These are phyloP conservation scores for Corniculantispora saksenae DNA, from an alignment of 2,329 filamentous ascomycete genomes.

Conservation along the genomic window DNA sequence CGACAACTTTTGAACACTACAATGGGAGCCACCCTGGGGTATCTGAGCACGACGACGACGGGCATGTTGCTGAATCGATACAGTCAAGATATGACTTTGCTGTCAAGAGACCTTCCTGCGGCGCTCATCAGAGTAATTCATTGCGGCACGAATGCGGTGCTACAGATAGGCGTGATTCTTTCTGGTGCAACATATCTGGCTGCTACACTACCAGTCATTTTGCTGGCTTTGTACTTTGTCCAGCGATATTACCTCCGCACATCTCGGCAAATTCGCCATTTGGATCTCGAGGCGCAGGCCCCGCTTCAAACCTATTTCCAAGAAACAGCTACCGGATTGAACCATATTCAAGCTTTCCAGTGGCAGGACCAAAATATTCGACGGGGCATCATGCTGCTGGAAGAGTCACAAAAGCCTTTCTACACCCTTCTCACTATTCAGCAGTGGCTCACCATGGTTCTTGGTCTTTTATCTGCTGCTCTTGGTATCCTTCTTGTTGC, in stretches of 20 bases:
- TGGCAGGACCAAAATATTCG: background rate
- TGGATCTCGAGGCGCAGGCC: background rate
- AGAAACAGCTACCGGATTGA: slow-evolving; percentile 1
- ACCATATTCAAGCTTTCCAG: background rate
- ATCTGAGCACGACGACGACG: background rate
- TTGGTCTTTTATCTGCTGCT: background rate
- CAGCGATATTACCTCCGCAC: slow-evolving; percentile 7
- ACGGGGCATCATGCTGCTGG: background rate
- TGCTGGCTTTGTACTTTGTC: background rate
- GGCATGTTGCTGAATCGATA: background rate
- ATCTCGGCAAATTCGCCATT: background rate
- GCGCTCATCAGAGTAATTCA: background rate
- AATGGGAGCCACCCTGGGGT: background rate
- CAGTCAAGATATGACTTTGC: slow-evolving; percentile 6
- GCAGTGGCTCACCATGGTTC: background rate
- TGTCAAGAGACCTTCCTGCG: background rate
- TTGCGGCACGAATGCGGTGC: background rate
- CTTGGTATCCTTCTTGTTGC: background rate
- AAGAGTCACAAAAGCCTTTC: background rate
- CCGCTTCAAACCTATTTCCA: background rate
- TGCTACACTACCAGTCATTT: background rate
- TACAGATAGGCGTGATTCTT: background rate
- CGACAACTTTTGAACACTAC: background rate
- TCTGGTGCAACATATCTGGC: background rate
- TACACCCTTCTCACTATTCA: background rate